Evolutionary conservation across 352 stramenopile species (phyloP).

Genomic region (Globisporangium acanthophoron): DNA sequence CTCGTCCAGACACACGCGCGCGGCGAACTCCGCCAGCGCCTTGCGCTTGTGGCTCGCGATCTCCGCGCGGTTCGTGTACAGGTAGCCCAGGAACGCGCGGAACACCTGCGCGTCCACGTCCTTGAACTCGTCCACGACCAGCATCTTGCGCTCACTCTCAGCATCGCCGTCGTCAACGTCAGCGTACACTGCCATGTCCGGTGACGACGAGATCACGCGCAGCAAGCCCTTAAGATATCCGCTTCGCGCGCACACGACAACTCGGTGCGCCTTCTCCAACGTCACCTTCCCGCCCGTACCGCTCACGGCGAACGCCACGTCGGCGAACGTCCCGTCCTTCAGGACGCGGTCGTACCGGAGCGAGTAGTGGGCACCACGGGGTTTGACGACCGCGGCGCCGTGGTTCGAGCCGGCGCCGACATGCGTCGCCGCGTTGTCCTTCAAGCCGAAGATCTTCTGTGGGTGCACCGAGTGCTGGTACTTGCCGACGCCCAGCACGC

Average conservation of each 20-base stretch:
- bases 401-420: conserved; percentile 70
- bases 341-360: conserved; percentile 56
- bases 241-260: conserved; percentile 53
- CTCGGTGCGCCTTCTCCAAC: conserved; percentile 27
- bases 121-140: conserved; percentile 45
- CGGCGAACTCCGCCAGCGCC: conserved; percentile 43
- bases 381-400: conserved; percentile 43
- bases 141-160: conserved; percentile 4
- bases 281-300: neutral
- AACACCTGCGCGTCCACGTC: conserved; percentile 61
- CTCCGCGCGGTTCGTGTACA: conserved; percentile 69
- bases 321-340: conserved; percentile 39
- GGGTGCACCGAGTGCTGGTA: conserved; percentile 68
- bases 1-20: conserved; percentile 44
- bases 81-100: conserved; percentile 51
- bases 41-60: conserved; percentile 60
- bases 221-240: conserved; percentile 54
- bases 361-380: conserved; percentile 57
- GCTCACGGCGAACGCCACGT: conserved; percentile 44
- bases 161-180: conserved; percentile 1
- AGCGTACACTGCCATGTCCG: neutral
- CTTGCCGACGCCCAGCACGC: conserved; percentile 69
- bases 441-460: conserved; percentile 51
- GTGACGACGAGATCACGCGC: conserved; percentile 25
- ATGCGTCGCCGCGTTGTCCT: conserved; percentile 46